phyloP scores from a whole-genome alignment of 1,139 yeast species.

The Candida mesenterica region DNA sequence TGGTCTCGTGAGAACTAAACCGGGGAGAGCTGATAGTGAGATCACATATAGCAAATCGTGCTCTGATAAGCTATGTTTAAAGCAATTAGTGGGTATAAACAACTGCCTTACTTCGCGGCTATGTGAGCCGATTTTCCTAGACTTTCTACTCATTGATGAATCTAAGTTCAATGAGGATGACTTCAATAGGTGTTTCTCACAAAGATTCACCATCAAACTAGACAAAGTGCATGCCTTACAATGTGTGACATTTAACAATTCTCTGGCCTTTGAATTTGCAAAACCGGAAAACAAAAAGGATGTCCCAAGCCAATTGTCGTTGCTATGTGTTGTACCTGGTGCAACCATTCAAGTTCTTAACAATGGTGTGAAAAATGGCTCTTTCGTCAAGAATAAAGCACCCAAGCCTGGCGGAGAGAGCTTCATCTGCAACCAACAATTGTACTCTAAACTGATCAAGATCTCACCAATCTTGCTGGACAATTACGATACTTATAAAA shows the following conservation, averaged over 20 bases:
- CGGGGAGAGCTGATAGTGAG: slow-evolving; percentile 79
- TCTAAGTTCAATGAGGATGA: slow-evolving; percentile 29
- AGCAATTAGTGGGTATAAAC: slow-evolving; percentile 62
- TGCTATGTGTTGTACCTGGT: slow-evolving; percentile 30
- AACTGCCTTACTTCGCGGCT: slow-evolving; percentile 47
- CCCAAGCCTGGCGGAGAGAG: slow-evolving; percentile 49
- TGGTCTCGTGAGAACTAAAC: slow-evolving; percentile 83
- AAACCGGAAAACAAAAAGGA: slow-evolving; percentile 18
- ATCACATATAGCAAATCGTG: slow-evolving; percentile 78
- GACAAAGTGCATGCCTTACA: slow-evolving; percentile 15
- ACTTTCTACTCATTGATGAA: slow-evolving; percentile 54
- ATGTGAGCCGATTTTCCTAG: slow-evolving; percentile 46
- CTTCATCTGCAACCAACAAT: slow-evolving; percentile 30
- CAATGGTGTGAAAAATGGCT: slow-evolving; percentile 56
- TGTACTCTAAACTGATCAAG: slow-evolving; percentile 17
- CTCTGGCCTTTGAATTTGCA: slow-evolving; percentile 24
- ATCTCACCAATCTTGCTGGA: neutral
- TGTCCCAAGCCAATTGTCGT: slow-evolving; percentile 37
- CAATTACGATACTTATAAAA: slow-evolving; percentile 30
- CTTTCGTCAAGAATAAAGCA: slow-evolving; percentile 41
- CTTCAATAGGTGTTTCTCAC: slow-evolving; percentile 52
- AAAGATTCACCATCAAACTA: slow-evolving; percentile 23
- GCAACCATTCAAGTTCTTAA: slow-evolving; percentile 41
- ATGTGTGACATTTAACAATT: slow-evolving; percentile 23
- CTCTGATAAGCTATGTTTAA: slow-evolving; percentile 72